phyloP scores from a whole-genome alignment of 1,284 basidiomycete genomes.

The Cryptococcus floricola region DNA sequence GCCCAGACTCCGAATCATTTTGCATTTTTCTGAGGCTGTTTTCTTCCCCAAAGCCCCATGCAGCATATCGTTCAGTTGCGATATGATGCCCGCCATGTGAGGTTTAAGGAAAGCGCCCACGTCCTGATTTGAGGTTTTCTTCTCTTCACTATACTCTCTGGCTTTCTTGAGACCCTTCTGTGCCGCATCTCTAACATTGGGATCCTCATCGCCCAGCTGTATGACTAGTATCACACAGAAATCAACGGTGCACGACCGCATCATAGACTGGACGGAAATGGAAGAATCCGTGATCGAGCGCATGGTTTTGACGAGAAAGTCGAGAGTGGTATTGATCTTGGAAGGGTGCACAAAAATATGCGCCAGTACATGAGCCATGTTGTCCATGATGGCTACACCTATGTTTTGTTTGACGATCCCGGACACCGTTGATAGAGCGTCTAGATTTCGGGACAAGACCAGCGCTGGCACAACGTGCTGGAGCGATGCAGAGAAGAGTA shows the following conservation, averaged over 20 bases:
- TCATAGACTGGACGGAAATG: slow-evolving; percentile 25
- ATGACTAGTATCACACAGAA: slow-evolving; percentile 72
- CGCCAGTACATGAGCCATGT: slow-evolving; percentile 65
- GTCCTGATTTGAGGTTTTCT: slow-evolving; percentile 26
- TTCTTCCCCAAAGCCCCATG: slow-evolving; percentile 76
- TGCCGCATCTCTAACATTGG: slow-evolving; percentile 52
- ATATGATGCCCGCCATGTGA: slow-evolving; percentile 76
- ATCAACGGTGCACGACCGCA: slow-evolving; percentile 63
- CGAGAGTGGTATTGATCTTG: slow-evolving; percentile 58
- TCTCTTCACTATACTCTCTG: slow-evolving; percentile 16
- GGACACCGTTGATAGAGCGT: slow-evolving; percentile 52
- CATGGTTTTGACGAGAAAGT: slow-evolving; percentile 61
- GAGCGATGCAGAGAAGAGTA: slow-evolving; percentile 68
- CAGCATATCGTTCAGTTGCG: slow-evolving; percentile 73
- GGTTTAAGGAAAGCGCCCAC: slow-evolving; percentile 63
- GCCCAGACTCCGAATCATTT: slow-evolving; percentile 75
- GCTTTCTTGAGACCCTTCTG: slow-evolving; percentile 62
- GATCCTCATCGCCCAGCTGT: slow-evolving; percentile 65
- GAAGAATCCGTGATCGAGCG: slow-evolving; percentile 13
- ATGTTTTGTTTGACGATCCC: slow-evolving; percentile 55
- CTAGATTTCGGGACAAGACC: slow-evolving; percentile 60
- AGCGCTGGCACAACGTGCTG: slow-evolving; percentile 65
- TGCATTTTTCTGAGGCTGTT: slow-evolving; percentile 61
- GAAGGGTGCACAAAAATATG: slow-evolving; percentile 62
- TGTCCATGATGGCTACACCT: slow-evolving; percentile 60